Evolutionary conservation across 2,329 filamentous ascomycete genomes (phyloP).

Genomic region (Chaetomiaceae sp.): DNA sequence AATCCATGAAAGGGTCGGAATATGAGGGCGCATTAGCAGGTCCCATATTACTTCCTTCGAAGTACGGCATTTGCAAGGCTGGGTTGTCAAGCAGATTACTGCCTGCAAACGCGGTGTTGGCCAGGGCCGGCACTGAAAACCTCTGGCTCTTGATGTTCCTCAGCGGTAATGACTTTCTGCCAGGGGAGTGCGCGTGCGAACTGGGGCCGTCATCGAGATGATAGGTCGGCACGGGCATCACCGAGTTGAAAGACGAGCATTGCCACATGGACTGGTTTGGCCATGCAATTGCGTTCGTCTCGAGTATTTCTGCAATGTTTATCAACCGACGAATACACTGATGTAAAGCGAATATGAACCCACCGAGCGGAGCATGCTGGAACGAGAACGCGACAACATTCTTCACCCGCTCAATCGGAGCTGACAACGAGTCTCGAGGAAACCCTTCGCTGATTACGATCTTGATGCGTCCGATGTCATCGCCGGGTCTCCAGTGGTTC

Average conservation of each 20-base stretch:
- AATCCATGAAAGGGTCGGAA: conserved; percentile 29
- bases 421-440: conserved; percentile 46
- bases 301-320: conserved; percentile 58
- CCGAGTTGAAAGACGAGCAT: conserved; percentile 40
- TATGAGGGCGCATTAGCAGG: conserved; percentile 21
- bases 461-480: conserved; percentile 70
- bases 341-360: conserved; percentile 20
- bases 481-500: conserved; percentile 65
- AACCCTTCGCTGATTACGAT: conserved; percentile 72
- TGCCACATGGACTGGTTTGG: conserved; percentile 69
- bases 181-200: conserved; percentile 61
- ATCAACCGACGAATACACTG: conserved; percentile 20
- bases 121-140: conserved; percentile 1
- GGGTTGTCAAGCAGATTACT: conserved; percentile 6
- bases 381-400: conserved; percentile 78
- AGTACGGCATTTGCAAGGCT: conserved; percentile 22
- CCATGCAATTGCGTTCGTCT: conserved; percentile 72
- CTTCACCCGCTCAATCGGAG: conserved; percentile 62
- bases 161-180: conserved; percentile 29
- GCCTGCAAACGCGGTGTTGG: not conserved
- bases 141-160: conserved; percentile 18
- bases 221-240: conserved; percentile 39
- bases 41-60: conserved; percentile 10
- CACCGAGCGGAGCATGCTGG: conserved; percentile 76
- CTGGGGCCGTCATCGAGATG: conserved; percentile 45